Evolutionary conservation across 345 rosid species (phyloP), one percentile per base, ranked within the genome.

Genomic region (Citropsis articulata): DNA sequence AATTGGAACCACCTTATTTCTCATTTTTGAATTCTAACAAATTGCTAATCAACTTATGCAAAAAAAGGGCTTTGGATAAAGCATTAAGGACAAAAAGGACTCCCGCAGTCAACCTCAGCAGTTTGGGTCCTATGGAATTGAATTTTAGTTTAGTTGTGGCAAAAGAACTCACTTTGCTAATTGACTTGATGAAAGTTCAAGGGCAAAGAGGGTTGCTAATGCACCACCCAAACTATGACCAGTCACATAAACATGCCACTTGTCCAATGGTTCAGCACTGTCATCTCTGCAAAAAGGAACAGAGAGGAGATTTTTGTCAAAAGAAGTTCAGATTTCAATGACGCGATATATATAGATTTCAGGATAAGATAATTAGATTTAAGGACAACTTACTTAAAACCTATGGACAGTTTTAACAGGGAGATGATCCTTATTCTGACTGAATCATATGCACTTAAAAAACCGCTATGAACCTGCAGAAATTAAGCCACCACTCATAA

Each of bases 201-300:
- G 93, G 77, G 96, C 90, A 79, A 87, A 91, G 69, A 95, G 98
- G 73, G 98, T 95, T 40, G 98, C 94, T 76, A 95, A 81, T 79
- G 98, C 98, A 78, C 98, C 98, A 80, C 98, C 98, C 83, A 95
- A 88, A 87, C 98, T 95, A 86, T 95, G 98, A 73, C 98, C 98
- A 65, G 98, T 95, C 77, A 89, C 97, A 88, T 91, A 95, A 74
- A 93, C 91, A 80, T 92, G 95, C 98, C 97, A 95, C 79, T 86
- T 85, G 76, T 75, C 67, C 76, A 62, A 81, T 66, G 73, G 82
- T 75, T 85, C 91, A 67, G 81, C 80, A 76, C 19, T 82, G 80
- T 91, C 88, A 12, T 93, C 91, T 79, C 98, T 95, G 88, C 66
- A 82, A 76, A 64, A 82, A 48, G 21, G 42, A 28, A 10, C 38